These are phyloP conservation scores for Magnaporthiopsis incrustans DNA, from an alignment of 2,329 filamentous ascomycete genomes.

Conservation along the genomic window DNA sequence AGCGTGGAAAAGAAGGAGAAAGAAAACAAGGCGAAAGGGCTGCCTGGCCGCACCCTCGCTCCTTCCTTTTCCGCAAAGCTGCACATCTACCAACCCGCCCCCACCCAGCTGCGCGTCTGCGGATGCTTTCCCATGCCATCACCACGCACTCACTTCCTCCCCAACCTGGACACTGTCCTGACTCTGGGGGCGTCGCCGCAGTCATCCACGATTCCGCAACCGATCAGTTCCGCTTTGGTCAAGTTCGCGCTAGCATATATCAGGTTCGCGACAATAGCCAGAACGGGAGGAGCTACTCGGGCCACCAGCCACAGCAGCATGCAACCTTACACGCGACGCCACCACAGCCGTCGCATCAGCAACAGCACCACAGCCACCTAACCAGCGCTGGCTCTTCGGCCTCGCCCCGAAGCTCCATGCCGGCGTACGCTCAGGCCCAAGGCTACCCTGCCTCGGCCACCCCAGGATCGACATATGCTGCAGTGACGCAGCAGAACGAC, in stretches of 20 bases:
- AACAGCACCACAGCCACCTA: not conserved
- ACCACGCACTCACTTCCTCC: not conserved
- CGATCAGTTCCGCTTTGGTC: constrained; percentile 32
- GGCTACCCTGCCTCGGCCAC: constrained; percentile 2
- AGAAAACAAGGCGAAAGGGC: not conserved
- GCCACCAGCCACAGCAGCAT: not conserved
- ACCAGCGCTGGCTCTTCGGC: not conserved
- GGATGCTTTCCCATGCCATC: not conserved
- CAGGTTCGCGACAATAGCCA: not conserved
- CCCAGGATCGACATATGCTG: not conserved
- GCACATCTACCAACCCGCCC: not conserved
- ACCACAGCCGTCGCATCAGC: no score
- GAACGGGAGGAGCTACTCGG: not conserved
- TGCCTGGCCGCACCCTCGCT: not conserved
- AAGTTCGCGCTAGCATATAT: constrained; percentile 33
- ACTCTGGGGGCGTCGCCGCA: constrained; percentile 15
- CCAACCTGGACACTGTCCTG: not conserved
- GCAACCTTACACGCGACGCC: not conserved
- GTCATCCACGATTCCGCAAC: constrained; percentile 33
- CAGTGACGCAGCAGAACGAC: constrained; percentile 1
- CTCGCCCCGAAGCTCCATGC: not conserved
- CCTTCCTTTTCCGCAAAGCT: not conserved
- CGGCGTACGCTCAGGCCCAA: constrained; percentile 5
- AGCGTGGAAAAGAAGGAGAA: not conserved
- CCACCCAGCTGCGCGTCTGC: not conserved